Evolutionary conservation across 768 basidiomycete species (phyloP), one percentile per base, ranked within the genome.

Genomic region (Boletellus emodensis): DNA sequence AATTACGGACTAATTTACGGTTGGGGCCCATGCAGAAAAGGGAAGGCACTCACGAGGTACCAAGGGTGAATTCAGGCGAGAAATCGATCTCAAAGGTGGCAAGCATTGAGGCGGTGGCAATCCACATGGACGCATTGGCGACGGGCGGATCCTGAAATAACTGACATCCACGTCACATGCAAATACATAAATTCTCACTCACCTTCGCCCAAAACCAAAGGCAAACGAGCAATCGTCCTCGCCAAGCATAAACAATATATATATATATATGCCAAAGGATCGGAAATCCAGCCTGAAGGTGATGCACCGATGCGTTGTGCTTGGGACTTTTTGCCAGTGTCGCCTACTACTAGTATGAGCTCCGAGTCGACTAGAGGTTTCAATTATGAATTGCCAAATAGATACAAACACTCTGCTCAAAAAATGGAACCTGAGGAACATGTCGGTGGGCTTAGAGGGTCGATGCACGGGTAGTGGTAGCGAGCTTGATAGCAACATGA

Each of bases 181-280:
- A 52, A 24, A 40, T 28, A n/a, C 24, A 26, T 7, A 7, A 14
- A 3, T 11, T 36, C 13, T 30, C 20, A 30, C 48, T 3, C 32
- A 61, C 63, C 64, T 63, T 53, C 63, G 55, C 36, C 65, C 62
- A 11, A 57, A 61, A n/a, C 62, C 64, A 12, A 65, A 65, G 6
- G 48, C 35, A n/a, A 55, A 45, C 4, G 56, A 35, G 30, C 2
- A n/a, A 2, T 54, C 53, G 6, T 17, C 33, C 7, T 50, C 51
- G 6, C n/a, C 46, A 24, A 57, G n/a, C n/a, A n/a, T n/a, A n/a
- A n/a, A n/a, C n/a, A n/a, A n/a, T n/a, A n/a, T n/a, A n/a, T n/a
- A n/a, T n/a, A n/a, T n/a, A n/a, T n/a, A n/a, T n/a, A n/a, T n/a
- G n/a, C n/a, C n/a, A n/a, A n/a, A n/a, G n/a, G n/a, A n/a, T n/a